Evolutionary conservation across 768 basidiomycete genomes (phyloP), one percentile per base, ranked within the genome.

Genomic region (Coprinellus aureogranulatus): DNA sequence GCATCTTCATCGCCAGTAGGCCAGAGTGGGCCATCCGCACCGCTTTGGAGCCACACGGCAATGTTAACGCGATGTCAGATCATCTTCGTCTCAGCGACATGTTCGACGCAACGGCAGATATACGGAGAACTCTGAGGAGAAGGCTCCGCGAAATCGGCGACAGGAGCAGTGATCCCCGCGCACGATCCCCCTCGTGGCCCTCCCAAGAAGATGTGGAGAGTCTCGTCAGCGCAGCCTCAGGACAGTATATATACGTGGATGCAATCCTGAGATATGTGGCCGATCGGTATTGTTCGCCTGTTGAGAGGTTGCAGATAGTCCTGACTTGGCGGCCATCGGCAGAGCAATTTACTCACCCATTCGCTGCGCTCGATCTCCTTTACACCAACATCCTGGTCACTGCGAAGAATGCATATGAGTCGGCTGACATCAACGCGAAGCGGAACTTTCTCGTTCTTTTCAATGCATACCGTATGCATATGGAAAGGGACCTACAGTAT

Each of bases 1-100:
- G 27, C n/a, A 31, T 62, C 26, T 55, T 62, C 40, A 55, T 64
- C n/a, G 26, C 61, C 54, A 64, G 61, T 34, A 53, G 63, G 20
- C 54, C 59, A 0, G 63, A 64, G 45, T 34, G 20, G 10, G 61
- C 62, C 25, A 39, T 62, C 39, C 53, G 44, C 30, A 28, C 23
- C 14, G 50, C 56, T 6, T 27, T 61, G 14, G 41, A 42, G 6
- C 44, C 44, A 34, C 31, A 34, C 18, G 40, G 40, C 28, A n/a
- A 45, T 34, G 11, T 45, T 6, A 6, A 44, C 3, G 25, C 26
- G 12, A 4, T 22, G 12, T 18, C 30, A 51, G 26, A 49, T 49
- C 1, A 48, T 59, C 23, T 54, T 51, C 22, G 48, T 42, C 48
- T 20, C 37, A 60, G 37, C 39, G 44, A 45, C 54, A 55, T 11